phyloP scores from a whole-genome alignment of 2,329 filamentous ascomycete genomes.

The Aspergillus arachidicola region DNA sequence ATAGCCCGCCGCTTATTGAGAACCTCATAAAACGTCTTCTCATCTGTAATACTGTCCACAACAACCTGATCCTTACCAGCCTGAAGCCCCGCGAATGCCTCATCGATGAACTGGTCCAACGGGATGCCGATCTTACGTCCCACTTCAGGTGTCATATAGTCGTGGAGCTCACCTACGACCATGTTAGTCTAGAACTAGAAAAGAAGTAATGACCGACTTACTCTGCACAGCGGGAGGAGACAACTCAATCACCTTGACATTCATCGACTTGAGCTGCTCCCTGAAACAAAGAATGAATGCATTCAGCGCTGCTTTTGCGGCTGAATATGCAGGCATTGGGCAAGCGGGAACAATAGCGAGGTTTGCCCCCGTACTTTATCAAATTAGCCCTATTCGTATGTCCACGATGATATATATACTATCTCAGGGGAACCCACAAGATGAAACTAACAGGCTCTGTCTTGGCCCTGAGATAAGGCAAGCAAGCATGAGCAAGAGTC shows the following conservation, averaged over 20 bases:
- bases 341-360: slow-evolving; percentile 52
- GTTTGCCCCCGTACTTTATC: slow-evolving; percentile 42
- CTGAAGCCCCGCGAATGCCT: slow-evolving; percentile 48
- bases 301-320: slow-evolving; percentile 58
- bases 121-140: slow-evolving; percentile 55
- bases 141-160: slow-evolving; percentile 46
- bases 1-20: slow-evolving; percentile 30
- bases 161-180: slow-evolving; percentile 52
- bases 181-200: not conserved
- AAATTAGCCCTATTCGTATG: not conserved
- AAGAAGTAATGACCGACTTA: slow-evolving; percentile 15
- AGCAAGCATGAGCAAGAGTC: slow-evolving; percentile 48
- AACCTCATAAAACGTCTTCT: slow-evolving; percentile 36
- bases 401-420: not conserved
- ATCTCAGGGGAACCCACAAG: slow-evolving; percentile 25
- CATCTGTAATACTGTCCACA: slow-evolving; percentile 35
- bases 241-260: slow-evolving; percentile 52
- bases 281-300: slow-evolving; percentile 50
- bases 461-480: slow-evolving; percentile 48
- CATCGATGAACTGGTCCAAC: slow-evolving; percentile 47
- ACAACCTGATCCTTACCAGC: slow-evolving; percentile 48
- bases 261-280: slow-evolving; percentile 41
- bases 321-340: slow-evolving; percentile 55
- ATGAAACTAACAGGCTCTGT: slow-evolving; percentile 31
- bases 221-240: slow-evolving; percentile 48